Base-by-base conservation (phyloP, 805 yeast species). In the Naumovozyma castellii region DNA sequence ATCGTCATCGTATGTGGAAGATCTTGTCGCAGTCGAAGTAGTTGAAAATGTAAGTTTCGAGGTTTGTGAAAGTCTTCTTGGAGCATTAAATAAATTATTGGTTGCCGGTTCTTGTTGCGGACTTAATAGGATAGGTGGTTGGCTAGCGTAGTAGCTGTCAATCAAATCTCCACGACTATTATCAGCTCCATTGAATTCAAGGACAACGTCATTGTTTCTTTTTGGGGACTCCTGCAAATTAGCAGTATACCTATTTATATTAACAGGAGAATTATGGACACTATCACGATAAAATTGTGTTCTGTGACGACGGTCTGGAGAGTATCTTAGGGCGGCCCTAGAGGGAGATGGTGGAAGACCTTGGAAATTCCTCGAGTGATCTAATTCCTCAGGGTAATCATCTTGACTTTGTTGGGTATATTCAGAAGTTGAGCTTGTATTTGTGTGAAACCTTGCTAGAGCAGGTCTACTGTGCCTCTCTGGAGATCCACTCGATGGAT, bases 201-300 rank as follows among this genome's bases (percentile, higher is more conserved):
- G 60, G 3, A 78, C 64, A 4, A 78, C 68, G 3, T 70, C 72
- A 31, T 64, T 66, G 32, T 69, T 69, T 55, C 87, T 73, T 41
- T 68, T 72, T 27, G 94, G 92, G 0, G 94, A 79, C 57, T 84
- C 88, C 48, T 75, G 62, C 39, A 75, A 65, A 2, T 92, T 80
- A 50, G 72, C 80, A 37, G 71, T 73, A 32, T 84, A 78, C 60
- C 94, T 69, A 20, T 44, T 45, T 8, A 82, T 75, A 5, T 84
- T 75, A 10, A 65, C 57, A 14, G 62, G 62, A 5, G 60, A 46
- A 31, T 48, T 52, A 18, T 53, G 56, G 3, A 56, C 55, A 37
- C 63, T 51, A 31, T 56, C 61, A 30, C 58, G 54, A 15, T 57
- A 51, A 32, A 50, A 55, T 34, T 59, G 59, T 13, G 45, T 40